phyloP scores from a whole-genome alignment of 129 eudicot species.

The Pittosporum tobira region DNA sequence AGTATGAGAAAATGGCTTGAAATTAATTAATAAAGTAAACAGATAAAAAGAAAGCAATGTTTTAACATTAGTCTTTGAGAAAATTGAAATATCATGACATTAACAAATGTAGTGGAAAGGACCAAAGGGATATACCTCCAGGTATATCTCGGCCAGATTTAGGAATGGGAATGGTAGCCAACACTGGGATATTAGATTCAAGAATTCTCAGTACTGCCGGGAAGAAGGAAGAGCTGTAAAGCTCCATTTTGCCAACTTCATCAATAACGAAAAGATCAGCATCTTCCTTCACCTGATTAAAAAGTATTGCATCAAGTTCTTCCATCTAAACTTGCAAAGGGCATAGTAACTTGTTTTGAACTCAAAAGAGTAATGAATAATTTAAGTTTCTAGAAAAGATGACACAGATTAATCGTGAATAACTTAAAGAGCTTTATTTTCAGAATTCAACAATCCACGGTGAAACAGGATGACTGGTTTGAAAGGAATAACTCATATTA shows the following conservation, averaged over 20 bases:
- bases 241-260: conserved; percentile 97
- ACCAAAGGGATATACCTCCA: conserved; percentile 54
- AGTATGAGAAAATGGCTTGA: background rate
- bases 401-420: background rate
- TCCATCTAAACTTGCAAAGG: background rate
- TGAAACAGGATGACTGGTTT: background rate
- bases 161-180: conserved; percentile 74
- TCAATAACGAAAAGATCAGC: conserved; percentile 77
- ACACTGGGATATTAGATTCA: conserved; percentile 55
- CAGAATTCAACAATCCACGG: background rate
- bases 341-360: background rate
- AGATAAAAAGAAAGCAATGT: background rate
- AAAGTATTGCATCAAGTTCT: conserved; percentile 5
- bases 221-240: conserved; percentile 68
- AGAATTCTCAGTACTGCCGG: conserved; percentile 71
- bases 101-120: background rate
- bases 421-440: background rate
- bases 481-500: too few species aligned
- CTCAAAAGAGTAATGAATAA: background rate
- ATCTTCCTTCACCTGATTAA: conserved; percentile 66
- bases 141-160: conserved; percentile 82
- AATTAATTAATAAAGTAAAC: background rate
- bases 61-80: background rate
- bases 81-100: background rate
- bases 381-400: background rate